Conservation (phyloP, 768 basidiomycete species). For the Fomitopsis serialis region DNA sequence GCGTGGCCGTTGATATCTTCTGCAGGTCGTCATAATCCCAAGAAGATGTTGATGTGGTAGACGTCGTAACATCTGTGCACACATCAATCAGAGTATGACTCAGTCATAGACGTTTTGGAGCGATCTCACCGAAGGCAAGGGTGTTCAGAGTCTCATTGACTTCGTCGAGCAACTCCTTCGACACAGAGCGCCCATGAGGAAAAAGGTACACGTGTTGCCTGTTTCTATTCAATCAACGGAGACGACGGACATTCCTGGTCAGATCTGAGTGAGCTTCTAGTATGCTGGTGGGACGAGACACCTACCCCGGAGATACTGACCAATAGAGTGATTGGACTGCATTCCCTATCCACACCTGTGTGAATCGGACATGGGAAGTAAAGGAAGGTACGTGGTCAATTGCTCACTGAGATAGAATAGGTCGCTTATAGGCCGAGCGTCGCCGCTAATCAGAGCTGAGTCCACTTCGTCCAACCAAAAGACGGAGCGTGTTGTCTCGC, state of each 20-base stretch:
- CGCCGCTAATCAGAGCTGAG: neutral
- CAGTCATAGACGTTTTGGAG: neutral
- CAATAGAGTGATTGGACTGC: constrained; percentile 1
- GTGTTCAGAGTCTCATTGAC: constrained; percentile 5
- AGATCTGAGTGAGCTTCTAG: neutral
- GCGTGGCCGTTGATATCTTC: neutral
- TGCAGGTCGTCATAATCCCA: neutral
- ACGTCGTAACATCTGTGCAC: constrained; percentile 8
- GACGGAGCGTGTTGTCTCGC: neutral
- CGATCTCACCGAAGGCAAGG: constrained; percentile 9
- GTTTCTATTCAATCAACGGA: neutral
- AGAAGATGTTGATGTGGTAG: constrained; percentile 10
- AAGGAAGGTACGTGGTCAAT: too few species aligned
- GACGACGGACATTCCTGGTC: neutral
- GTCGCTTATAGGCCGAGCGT: neutral
- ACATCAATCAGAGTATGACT: neutral
- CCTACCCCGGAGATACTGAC: constrained; percentile 3
- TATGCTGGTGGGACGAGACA: too few species aligned
- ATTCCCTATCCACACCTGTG: neutral
- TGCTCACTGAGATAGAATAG: neutral
- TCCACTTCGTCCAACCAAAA: constrained; percentile 15
- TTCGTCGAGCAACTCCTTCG: constrained; percentile 1
- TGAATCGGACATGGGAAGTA: too few species aligned
- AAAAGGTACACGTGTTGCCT: constrained; percentile 20
- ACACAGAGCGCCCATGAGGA: constrained; percentile 8